Percentiles rank a stretch among this genome's conserved stretches.
These are phyloP conservation scores for Fusarium heterosporum DNA, from an alignment of 2,329 filamentous ascomycete species.

Conservation along the genomic window DNA sequence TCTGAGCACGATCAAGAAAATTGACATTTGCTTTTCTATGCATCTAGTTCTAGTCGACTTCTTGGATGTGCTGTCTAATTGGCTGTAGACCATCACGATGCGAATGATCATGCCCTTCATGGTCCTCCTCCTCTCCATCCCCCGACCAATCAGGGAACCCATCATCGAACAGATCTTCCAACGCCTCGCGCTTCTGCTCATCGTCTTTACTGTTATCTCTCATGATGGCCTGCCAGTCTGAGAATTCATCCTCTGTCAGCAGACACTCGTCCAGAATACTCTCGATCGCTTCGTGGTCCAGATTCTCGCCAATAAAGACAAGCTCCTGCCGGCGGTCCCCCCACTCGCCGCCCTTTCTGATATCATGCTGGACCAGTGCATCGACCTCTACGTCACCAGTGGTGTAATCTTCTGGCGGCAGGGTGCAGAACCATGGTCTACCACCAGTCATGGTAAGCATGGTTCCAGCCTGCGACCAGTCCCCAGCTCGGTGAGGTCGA, in stretches of 20 bases:
- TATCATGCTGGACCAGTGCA: slow-evolving; percentile 61
- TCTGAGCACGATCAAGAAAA: neutral
- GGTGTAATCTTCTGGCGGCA: slow-evolving; percentile 63
- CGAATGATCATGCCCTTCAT: slow-evolving; percentile 45
- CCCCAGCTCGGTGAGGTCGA: slow-evolving; percentile 64
- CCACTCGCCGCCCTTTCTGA: slow-evolving; percentile 69
- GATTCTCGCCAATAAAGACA: slow-evolving; percentile 77
- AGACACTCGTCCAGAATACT: slow-evolving; percentile 69
- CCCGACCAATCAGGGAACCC: slow-evolving; percentile 68
- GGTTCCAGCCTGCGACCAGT: slow-evolving; percentile 73
- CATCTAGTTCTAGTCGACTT: slow-evolving; percentile 28
- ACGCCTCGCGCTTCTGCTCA: slow-evolving; percentile 58
- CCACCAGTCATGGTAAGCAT: slow-evolving; percentile 72
- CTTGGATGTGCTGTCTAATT: slow-evolving; percentile 41
- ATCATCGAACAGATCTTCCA: slow-evolving; percentile 67
- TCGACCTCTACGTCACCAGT: slow-evolving; percentile 62
- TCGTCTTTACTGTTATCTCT: slow-evolving; percentile 51
- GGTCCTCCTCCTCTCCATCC: slow-evolving; percentile 54
- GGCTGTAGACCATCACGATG: slow-evolving; percentile 23
- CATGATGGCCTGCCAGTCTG: slow-evolving; percentile 66
- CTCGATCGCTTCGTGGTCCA: slow-evolving; percentile 65
- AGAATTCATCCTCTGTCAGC: slow-evolving; percentile 69
- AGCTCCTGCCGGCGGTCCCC: slow-evolving; percentile 78
- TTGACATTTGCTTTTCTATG: neutral
- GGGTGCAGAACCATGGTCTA: slow-evolving; percentile 68